Base-by-base conservation (phyloP, 1,284 basidiomycete species). In the Ceratorhiza oryzae-sativae region DNA sequence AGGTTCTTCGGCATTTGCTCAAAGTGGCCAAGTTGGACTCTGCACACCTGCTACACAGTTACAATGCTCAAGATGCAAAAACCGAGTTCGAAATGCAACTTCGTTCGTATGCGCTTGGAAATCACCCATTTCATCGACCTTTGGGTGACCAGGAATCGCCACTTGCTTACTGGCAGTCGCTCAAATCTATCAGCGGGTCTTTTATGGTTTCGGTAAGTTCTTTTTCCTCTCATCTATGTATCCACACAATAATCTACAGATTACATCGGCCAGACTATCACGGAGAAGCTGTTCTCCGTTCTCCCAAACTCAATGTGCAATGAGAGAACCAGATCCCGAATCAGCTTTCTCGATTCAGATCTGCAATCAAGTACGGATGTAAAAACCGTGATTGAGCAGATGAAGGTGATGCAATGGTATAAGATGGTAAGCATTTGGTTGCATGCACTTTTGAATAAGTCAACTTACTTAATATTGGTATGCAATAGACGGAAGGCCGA, bases 61-160 rank as follows among this genome's bases (percentile, higher is more conserved):
- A 39, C 15, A 39, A 60, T 42, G 58, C 58, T 15, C 34, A 39
- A 13, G 58, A 59, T 41, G 58, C 58, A 12, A 60, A 60, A 42
- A 25, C 10, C 12, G n/a, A 41, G n/a, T 25, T n/a, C 12, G 58
- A 60, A 25, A 20, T 2, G 20, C 36, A 60, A 20, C 34, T 60
- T 1, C 10, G 18, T 3, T 6, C 10, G 36, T 60, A 41, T 25
- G 34, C n/a, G 3, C 9, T 9, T 6, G 8, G 34, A 9, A 3
- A 23, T 27, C 36, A 60, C 36, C 58, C 58, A 23, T 60, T 60
- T 25, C 39, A 60, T 34, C n/a, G 58, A 2, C 36, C 34, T 1
- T 20, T 60, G 5, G 58, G 58, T 15, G 10, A 25, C 4, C 36
- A 60, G 12, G 58, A 60, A 13, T 39, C 58, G 30, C 12, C 36